These are phyloP conservation scores for Salvia rosmarinus DNA, from an alignment of 257 asterid genomes.

Conservation along the genomic window DNA sequence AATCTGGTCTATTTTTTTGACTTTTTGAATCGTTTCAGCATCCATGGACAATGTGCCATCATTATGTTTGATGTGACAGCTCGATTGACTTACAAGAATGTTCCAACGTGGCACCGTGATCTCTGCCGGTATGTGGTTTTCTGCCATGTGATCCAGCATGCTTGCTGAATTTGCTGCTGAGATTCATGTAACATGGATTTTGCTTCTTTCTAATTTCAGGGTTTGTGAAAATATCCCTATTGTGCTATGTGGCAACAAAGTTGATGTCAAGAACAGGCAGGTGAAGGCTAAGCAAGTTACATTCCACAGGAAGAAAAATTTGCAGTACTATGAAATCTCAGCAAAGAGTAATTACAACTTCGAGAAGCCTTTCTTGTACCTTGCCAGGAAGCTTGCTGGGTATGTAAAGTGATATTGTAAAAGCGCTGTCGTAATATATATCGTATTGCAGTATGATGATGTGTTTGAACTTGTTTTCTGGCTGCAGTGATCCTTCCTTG, in stretches of 20 bases:
- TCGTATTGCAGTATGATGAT: neutral
- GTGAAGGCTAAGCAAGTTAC: slow-evolving; percentile 82
- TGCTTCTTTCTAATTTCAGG: slow-evolving; percentile 33
- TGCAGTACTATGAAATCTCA: slow-evolving; percentile 75
- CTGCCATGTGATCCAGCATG: neutral
- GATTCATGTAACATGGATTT: no score
- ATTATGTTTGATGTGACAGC: slow-evolving; percentile 88
- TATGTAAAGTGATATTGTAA: slow-evolving; percentile 1
- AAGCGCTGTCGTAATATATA: no score
- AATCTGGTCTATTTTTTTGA: neutral
- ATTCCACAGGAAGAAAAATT: slow-evolving; percentile 69
- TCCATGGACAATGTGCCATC: slow-evolving; percentile 85
- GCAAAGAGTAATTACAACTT: slow-evolving; percentile 88
- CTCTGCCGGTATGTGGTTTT: slow-evolving; percentile 60
- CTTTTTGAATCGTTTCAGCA: slow-evolving; percentile 46
- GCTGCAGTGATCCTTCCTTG: slow-evolving; percentile 54
- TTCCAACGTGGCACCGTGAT: slow-evolving; percentile 88
- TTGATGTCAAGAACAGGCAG: slow-evolving; percentile 81
- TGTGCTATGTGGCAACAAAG: slow-evolving; percentile 77
- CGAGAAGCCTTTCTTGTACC: slow-evolving; percentile 77
- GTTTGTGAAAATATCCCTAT: slow-evolving; percentile 76
- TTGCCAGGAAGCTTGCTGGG: slow-evolving; percentile 82
- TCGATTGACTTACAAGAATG: slow-evolving; percentile 78
- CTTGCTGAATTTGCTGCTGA: neutral
- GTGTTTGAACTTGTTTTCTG: neutral